Conservation (phyloP, 2,329 filamentous ascomycete genomes). For the Pyrenophora graminea region DNA sequence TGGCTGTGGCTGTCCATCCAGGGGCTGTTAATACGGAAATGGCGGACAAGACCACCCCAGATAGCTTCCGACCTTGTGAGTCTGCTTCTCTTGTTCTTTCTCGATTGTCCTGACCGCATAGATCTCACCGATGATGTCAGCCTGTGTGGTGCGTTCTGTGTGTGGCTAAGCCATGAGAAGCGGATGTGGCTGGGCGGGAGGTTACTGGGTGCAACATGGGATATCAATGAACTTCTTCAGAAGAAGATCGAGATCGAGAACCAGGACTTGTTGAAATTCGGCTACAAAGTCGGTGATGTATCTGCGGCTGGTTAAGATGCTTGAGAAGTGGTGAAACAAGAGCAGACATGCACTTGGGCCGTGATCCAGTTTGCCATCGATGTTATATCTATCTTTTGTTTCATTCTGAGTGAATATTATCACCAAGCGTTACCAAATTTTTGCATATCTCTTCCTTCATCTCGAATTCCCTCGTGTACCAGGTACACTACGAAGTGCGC, state of each 20-base stretch:
- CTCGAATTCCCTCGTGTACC: too few species aligned
- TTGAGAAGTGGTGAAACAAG: too few species aligned
- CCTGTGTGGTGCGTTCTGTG: conserved; percentile 39
- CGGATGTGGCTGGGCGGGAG: conserved; percentile 39
- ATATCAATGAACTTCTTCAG: conserved; percentile 32
- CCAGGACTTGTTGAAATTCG: conserved; percentile 36
- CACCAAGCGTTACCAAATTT: too few species aligned
- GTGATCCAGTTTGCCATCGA: too few species aligned
- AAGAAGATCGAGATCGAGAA: conserved; percentile 27
- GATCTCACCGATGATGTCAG: conserved; percentile 36
- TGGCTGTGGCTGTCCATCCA: conserved; percentile 36
- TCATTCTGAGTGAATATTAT: too few species aligned
- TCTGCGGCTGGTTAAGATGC: background rate
- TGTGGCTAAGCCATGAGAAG: conserved; percentile 39
- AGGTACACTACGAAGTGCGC: too few species aligned
- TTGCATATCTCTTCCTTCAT: too few species aligned
- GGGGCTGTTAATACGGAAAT: conserved; percentile 39
- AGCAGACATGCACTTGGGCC: too few species aligned
- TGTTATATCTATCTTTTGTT: too few species aligned
- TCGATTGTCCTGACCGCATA: conserved; percentile 5
- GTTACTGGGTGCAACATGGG: conserved; percentile 36
- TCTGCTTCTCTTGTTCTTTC: background rate
- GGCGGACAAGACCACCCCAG: conserved; percentile 28
- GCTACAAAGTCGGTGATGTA: conserved; percentile 20
- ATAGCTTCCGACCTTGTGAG: conserved; percentile 34